Evolutionary conservation across 257 asterid species (phyloP), one percentile per base, ranked within the genome.

Genomic region (Cynanchum wilfordii): DNA sequence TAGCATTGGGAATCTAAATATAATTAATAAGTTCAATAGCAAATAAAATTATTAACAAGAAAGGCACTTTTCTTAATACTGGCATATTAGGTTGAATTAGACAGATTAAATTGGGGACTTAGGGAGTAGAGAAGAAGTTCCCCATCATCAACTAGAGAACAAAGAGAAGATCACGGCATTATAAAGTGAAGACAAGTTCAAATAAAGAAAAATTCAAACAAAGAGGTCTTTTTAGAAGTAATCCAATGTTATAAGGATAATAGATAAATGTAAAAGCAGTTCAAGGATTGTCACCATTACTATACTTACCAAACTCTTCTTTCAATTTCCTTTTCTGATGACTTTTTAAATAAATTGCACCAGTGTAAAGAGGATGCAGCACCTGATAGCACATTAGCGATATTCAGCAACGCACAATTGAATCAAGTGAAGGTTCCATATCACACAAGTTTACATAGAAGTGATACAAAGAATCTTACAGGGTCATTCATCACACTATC

Each of bases 251-350:
- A 30, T 27, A 5, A 25, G 2, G 58, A 29, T 4, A 45, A 27
- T 16, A 19, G 20, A 17, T 17, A 51, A 51, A 7, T 16, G 57
- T 51, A 51, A 51, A 51, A 45, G 36, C 25, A 16, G 9, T 27
- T 15, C 29, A 8, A 68, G 58, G 4, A 49, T 20, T 47, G 40
- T 27, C 47, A 50, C 25, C 45, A 17, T 64, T 69, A 68, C 29
- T 65, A 59, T 73, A 64, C 96, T 83, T 82, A 95, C 99, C 98
- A 63, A 87, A 88, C 77, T 87, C 91, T 81, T 92, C 98, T 82
- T 87, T 92, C 86, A 95, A 81, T 84, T 82, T 84, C 82, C 79
- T 82, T 82, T 80, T 95, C 78, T 95, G 97, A 84, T 84, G 85
- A 76, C 69, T 68, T 73, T 86, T 84, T 88, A 95, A 80, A 86